Evolutionary conservation across 164 flowering plant species (phyloP).

Genomic region (Chimonanthus praecox): DNA sequence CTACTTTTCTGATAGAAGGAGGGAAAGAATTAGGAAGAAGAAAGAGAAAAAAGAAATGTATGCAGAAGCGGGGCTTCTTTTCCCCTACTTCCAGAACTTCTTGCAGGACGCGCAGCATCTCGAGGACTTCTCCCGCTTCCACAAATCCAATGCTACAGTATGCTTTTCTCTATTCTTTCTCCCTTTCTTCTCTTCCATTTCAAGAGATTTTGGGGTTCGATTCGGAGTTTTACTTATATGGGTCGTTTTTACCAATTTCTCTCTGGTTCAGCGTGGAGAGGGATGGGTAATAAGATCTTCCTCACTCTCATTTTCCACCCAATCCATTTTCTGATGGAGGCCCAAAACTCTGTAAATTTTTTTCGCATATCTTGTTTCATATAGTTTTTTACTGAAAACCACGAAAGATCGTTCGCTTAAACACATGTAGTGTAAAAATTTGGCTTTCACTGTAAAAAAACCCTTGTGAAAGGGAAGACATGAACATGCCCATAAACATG

Average conservation of each 20-base stretch:
- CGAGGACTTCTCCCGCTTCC: constrained; percentile 1
- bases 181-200: background rate
- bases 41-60: constrained; percentile 16
- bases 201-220: background rate
- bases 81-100: constrained; percentile 23
- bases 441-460: too few relatives aligned
- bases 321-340: too few relatives aligned
- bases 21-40: background rate
- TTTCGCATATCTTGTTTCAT: too few relatives aligned
- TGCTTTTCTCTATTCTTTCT: background rate
- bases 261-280: background rate
- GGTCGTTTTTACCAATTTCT: background rate
- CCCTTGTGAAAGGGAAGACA: too few relatives aligned
- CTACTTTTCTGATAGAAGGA: background rate
- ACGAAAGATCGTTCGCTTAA: too few relatives aligned
- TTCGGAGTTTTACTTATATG: background rate
- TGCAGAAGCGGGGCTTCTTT: constrained; percentile 23
- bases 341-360: too few relatives aligned
- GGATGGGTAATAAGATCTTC: too few relatives aligned
- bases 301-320: too few relatives aligned
- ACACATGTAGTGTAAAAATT: too few relatives aligned
- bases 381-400: too few relatives aligned
- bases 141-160: constrained; percentile 4
- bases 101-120: constrained; percentile 14
- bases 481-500: too few relatives aligned